Evolutionary conservation across 805 yeast species (phyloP).

Genomic region (Candida hungchunana): DNA sequence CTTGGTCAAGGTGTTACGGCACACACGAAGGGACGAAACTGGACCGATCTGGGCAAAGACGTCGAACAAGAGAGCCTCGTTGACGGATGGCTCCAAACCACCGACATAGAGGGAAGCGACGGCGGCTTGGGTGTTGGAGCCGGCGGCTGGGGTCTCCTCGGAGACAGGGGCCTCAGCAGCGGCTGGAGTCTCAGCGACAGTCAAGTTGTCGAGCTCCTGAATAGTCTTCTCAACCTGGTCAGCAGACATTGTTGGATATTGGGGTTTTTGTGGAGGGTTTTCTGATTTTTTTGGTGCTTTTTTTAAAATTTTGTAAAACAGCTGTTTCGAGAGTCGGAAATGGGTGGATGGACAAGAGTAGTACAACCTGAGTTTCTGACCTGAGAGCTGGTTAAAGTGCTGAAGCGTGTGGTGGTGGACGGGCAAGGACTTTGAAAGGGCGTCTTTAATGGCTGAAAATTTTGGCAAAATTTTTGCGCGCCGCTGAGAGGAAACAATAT

Average conservation of each 20-base stretch:
- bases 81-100: constrained; percentile 87
- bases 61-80: constrained; percentile 93
- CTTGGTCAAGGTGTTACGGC: constrained; percentile 97
- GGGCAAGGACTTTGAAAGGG: too few species aligned
- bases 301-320: constrained; percentile 6
- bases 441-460: not conserved
- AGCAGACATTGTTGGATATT: constrained; percentile 32
- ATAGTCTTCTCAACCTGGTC: constrained; percentile 40
- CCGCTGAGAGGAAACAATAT: too few species aligned
- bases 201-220: constrained; percentile 45
- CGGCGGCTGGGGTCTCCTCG: too few species aligned
- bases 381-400: constrained; percentile 9
- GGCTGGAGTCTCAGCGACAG: constrained; percentile 16
- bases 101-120: constrained; percentile 92
- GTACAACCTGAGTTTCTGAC: too few species aligned
- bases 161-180: constrained; percentile 18
- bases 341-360: too few species aligned
- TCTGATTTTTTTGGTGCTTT: constrained; percentile 24
- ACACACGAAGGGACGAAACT: constrained; percentile 94
- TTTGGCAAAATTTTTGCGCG: constrained; percentile 3
- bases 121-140: constrained; percentile 28
- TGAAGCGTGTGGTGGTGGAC: constrained; percentile 2
- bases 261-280: constrained; percentile 16
- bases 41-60: constrained; percentile 92
- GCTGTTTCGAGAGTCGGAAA: constrained; percentile 4